phyloP scores from a whole-genome alignment of 371 early-diverging fungal genomes.

The Mortierella sp. region DNA sequence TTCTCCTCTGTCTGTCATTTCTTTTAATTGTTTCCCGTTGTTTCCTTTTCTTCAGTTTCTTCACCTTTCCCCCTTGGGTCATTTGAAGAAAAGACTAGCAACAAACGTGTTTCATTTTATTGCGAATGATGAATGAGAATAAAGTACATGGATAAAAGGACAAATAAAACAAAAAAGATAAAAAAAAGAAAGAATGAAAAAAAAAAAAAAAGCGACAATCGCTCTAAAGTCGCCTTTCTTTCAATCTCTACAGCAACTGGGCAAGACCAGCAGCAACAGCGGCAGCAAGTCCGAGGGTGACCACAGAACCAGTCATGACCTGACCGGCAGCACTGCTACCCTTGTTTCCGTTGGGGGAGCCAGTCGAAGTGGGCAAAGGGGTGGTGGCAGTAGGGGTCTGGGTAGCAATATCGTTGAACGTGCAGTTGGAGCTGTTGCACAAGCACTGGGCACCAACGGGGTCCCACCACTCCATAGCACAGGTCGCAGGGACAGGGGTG shows the following conservation, averaged over 20 bases:
- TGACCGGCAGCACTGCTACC: conserved; percentile 19
- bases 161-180: neutral
- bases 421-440: conserved; percentile 50
- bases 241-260: conserved; percentile 30
- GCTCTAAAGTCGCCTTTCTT: neutral
- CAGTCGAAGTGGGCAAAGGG: neutral
- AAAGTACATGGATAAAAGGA: conserved; percentile 5
- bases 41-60: no score
- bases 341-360: conserved; percentile 1
- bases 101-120: neutral
- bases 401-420: conserved; percentile 44
- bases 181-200: neutral
- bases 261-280: conserved; percentile 35
- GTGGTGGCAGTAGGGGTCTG: neutral
- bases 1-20: no score
- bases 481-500: conserved; percentile 71
- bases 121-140: neutral
- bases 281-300: conserved; percentile 20
- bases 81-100: no score
- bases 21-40: no score
- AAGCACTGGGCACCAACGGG: conserved; percentile 62
- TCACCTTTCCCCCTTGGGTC: no score
- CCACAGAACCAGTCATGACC: conserved; percentile 6
- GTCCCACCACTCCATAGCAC: conserved; percentile 84
- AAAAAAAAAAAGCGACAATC: neutral